Conservation (phyloP, 345 rosid genomes). For the Aquilaria malaccensis region DNA sequence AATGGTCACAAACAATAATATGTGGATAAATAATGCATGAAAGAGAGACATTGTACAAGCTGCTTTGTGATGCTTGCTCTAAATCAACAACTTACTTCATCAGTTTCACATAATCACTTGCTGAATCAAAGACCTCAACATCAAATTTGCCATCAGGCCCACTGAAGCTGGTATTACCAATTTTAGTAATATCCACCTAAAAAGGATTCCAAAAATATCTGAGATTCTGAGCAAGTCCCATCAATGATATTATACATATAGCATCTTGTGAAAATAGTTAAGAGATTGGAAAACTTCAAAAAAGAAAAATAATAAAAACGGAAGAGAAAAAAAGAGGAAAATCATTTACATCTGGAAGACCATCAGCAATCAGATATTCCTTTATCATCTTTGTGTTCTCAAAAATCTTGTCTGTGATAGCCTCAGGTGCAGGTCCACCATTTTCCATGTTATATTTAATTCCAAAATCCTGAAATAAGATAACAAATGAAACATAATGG, state of each 20-base stretch:
- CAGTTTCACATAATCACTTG: conserved; percentile 76
- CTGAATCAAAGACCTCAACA: conserved; percentile 95
- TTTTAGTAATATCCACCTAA: conserved; percentile 72
- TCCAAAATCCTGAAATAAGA: conserved; percentile 75
- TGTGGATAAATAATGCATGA: not conserved
- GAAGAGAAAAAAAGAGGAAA: conserved; percentile 5
- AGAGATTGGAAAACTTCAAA: not conserved
- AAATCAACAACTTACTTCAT: conserved; percentile 67
- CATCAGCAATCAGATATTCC: conserved; percentile 71
- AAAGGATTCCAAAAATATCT: conserved; percentile 6
- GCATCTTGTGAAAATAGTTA: not conserved
- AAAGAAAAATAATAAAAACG: conserved; percentile 6
- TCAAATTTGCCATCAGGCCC: conserved; percentile 90
- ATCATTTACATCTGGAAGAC: conserved; percentile 62
- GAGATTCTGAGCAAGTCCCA: not conserved
- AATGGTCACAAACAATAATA: not conserved
- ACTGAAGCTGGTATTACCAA: conserved; percentile 58
- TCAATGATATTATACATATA: not conserved
- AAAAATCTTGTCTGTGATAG: conserved; percentile 86
- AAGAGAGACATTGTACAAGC: not conserved
- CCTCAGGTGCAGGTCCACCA: conserved; percentile 99
- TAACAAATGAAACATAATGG: not conserved
- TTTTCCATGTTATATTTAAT: conserved; percentile 99
- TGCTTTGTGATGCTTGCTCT: not conserved
- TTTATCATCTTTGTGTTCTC: conserved; percentile 90